These are phyloP conservation scores for Solanum hybrid DNA, from an alignment of 305 asterid genomes.

Conservation along the genomic window DNA sequence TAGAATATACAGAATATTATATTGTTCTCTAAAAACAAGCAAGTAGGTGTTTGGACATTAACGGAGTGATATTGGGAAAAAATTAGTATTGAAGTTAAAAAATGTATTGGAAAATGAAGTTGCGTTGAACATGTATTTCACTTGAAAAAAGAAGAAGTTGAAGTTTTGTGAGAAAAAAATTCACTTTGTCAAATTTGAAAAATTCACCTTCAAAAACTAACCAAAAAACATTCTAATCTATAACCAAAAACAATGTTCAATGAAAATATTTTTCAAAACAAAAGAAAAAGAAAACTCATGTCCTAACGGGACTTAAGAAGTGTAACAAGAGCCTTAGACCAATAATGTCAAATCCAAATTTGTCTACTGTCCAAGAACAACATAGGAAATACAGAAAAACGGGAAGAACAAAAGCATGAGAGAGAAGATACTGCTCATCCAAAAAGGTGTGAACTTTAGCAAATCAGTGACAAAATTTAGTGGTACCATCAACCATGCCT, in stretches of 20 bases:
- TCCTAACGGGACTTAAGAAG: neutral
- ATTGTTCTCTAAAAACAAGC: neutral
- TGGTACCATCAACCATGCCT: neutral
- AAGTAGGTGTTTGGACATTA: neutral
- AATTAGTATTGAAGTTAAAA: neutral
- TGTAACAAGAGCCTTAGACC: neutral
- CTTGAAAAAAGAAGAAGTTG: neutral
- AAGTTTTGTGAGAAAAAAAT: neutral
- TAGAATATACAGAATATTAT: neutral
- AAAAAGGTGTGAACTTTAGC: neutral
- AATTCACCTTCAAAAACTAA: neutral
- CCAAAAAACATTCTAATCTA: neutral
- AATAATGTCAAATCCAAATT: neutral
- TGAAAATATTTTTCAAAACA: neutral
- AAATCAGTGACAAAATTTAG: neutral
- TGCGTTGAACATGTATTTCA: neutral
- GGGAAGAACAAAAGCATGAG: neutral
- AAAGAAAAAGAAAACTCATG: neutral
- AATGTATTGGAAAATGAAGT: neutral
- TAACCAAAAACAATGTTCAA: neutral
- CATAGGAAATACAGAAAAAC: neutral
- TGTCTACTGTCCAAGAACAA: neutral
- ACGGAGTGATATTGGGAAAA: neutral
- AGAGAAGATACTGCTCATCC: neutral
- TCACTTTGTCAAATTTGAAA: neutral